Percentiles rank a stretch among this genome's conserved stretches.
phyloP scores from a whole-genome alignment of 345 rosid genomes.

The Gossypium anomalum region DNA sequence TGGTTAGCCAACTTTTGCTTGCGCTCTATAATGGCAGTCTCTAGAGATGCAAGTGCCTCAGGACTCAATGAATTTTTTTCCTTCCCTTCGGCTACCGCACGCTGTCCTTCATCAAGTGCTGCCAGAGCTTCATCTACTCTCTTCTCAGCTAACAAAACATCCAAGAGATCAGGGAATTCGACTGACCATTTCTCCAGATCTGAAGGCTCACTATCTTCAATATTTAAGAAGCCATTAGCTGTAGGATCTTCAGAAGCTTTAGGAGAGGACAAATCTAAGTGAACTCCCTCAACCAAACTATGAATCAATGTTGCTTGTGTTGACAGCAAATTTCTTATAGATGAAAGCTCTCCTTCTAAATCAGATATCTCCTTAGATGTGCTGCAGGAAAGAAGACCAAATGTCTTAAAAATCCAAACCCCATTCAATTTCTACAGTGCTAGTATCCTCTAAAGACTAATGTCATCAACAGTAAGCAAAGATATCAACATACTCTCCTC shows the following conservation, averaged over 20 bases:
- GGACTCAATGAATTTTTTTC: constrained; percentile 47
- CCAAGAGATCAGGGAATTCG: constrained; percentile 87
- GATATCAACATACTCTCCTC: too few species aligned
- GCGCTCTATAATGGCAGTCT: constrained; percentile 55
- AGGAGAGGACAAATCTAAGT: constrained; percentile 44
- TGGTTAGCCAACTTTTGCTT: constrained; percentile 89
- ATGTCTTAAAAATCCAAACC: neutral
- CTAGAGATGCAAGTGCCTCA: constrained; percentile 44
- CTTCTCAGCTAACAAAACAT: constrained; percentile 90
- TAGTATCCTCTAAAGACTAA: too few species aligned
- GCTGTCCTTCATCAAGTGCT: constrained; percentile 85
- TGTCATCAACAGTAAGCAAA: too few species aligned
- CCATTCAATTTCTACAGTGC: too few species aligned
- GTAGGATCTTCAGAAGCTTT: constrained; percentile 40
- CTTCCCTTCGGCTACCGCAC: constrained; percentile 53
- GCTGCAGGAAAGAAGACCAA: constrained; percentile 37
- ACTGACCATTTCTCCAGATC: constrained; percentile 78
- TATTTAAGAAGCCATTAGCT: constrained; percentile 31
- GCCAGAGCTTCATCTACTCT: constrained; percentile 87
- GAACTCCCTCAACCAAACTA: constrained; percentile 88
- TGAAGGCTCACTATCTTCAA: constrained; percentile 58
- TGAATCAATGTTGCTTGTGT: constrained; percentile 92
- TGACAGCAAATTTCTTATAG: constrained; percentile 84
- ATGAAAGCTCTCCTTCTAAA: constrained; percentile 90
- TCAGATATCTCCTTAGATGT: constrained; percentile 98